A percentile compares a stretch with the other conserved stretches of the same genome.
Evolutionary conservation across 768 basidiomycete species (phyloP).

Genomic region (Rubroboletus pulcherrimus): DNA sequence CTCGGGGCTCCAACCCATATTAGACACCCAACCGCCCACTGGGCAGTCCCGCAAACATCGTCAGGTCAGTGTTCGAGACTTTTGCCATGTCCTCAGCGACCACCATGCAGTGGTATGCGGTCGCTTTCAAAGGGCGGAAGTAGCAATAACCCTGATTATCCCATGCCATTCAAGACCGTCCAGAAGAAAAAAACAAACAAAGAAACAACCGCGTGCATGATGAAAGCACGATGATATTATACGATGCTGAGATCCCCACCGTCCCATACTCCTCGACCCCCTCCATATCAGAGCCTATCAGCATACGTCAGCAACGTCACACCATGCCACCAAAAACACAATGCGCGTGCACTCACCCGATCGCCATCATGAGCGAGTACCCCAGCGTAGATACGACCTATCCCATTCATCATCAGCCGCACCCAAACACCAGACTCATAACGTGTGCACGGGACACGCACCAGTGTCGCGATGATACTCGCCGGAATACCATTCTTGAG

Average conservation of each 20-base stretch:
- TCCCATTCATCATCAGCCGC: neutral
- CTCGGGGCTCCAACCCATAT: too few species aligned
- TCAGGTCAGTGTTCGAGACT: neutral
- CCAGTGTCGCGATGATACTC: constrained; percentile 83
- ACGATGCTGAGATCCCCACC: neutral
- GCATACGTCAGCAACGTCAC: neutral
- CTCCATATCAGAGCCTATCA: constrained; percentile 2
- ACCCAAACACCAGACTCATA: neutral
- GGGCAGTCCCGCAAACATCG: neutral
- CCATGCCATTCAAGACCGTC: neutral
- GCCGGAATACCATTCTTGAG: constrained; percentile 92
- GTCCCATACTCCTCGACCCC: neutral
- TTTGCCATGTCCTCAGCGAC: neutral
- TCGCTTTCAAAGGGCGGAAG: neutral
- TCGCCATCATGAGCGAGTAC: constrained; percentile 15
- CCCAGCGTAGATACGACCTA: constrained; percentile 21
- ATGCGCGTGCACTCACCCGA: constrained; percentile 6
- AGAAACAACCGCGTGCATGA: neutral
- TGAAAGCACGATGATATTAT: neutral
- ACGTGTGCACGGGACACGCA: constrained; percentile 27
- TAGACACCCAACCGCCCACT: neutral
- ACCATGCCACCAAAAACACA: neutral
- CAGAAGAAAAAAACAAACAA: neutral
- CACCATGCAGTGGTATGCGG: neutral
- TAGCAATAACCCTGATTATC: neutral